phyloP scores from a whole-genome alignment of 768 basidiomycete species.

The Suillus subluteus region DNA sequence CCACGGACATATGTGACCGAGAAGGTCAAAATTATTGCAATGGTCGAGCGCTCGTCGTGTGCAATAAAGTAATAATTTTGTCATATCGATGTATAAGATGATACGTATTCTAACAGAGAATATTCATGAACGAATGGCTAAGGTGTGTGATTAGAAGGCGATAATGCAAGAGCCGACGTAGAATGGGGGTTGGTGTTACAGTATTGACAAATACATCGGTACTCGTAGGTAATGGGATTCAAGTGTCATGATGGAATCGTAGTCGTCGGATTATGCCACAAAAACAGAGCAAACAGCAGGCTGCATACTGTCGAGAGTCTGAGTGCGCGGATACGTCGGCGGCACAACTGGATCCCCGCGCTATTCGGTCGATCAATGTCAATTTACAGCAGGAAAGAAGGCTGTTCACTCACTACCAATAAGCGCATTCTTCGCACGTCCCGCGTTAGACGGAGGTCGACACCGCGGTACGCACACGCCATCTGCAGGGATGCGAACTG shows the following conservation, averaged over 20 bases:
- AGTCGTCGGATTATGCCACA: slow-evolving; percentile 3
- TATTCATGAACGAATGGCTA: background rate
- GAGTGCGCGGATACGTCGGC: slow-evolving; percentile 21
- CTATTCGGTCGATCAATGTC: background rate
- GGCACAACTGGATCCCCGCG: slow-evolving; percentile 25
- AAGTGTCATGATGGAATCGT: background rate
- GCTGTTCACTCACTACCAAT: slow-evolving; percentile 46
- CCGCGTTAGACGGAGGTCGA: slow-evolving; percentile 53
- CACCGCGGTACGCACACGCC: slow-evolving; percentile 64
- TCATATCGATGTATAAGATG: background rate
- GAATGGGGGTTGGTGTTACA: background rate
- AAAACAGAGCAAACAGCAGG: slow-evolving; percentile 3
- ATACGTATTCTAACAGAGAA: background rate
- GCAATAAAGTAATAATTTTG: background rate
- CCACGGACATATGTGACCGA: background rate
- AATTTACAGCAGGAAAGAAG: slow-evolving; percentile 3
- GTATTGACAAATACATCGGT: background rate
- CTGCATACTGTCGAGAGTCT: slow-evolving; percentile 20
- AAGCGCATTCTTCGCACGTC: slow-evolving; percentile 58
- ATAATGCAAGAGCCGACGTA: slow-evolving; percentile 2
- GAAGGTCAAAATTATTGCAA: background rate
- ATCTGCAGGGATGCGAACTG: slow-evolving; percentile 60
- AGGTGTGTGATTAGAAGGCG: slow-evolving; percentile 6
- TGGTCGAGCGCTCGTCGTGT: background rate
- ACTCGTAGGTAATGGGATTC: slow-evolving; percentile 4